Evolutionary conservation across 495 filamentous ascomycete species (phyloP).

Genomic region (Penicillium paradoxum): DNA sequence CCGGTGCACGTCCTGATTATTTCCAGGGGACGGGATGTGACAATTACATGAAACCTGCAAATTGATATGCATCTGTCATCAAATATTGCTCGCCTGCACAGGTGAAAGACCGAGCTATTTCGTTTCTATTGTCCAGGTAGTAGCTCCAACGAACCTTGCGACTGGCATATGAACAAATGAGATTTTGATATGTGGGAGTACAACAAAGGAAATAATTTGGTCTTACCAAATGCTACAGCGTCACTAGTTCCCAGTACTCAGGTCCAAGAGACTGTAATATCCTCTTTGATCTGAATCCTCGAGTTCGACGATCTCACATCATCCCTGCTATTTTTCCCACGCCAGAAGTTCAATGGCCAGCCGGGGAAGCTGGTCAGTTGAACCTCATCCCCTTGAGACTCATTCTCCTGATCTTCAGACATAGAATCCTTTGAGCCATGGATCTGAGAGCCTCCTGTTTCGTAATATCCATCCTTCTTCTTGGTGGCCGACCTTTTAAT

Average conservation of each 20-base stretch:
- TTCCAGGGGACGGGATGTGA: too few relatives aligned
- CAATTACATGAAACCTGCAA: too few relatives aligned
- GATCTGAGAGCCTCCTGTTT: background rate
- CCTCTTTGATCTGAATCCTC: slow-evolving; percentile 1
- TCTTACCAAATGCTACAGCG: background rate
- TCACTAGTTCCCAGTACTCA: background rate
- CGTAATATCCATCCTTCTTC: background rate
- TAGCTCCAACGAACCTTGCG: too few relatives aligned
- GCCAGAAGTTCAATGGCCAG: background rate
- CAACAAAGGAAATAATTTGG: too few relatives aligned
- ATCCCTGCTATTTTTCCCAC: background rate
- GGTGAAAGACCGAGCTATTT: too few relatives aligned
- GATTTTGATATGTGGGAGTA: background rate
- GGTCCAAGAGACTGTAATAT: background rate
- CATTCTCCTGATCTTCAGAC: background rate
- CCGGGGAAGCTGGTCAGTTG: slow-evolving; percentile 4
- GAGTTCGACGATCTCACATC: background rate
- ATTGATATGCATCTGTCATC: too few relatives aligned
- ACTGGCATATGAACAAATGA: too few relatives aligned
- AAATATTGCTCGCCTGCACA: too few relatives aligned
- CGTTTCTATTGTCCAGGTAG: too few relatives aligned
- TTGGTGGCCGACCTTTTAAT: background rate
- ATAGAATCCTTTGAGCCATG: background rate
- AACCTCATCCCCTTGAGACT: background rate
- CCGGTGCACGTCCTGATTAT: too few relatives aligned